Percentiles rank a stretch among this genome's conserved stretches.
phyloP scores from a whole-genome alignment of 495 filamentous ascomycete species.

The Cudoniella acicularis region DNA sequence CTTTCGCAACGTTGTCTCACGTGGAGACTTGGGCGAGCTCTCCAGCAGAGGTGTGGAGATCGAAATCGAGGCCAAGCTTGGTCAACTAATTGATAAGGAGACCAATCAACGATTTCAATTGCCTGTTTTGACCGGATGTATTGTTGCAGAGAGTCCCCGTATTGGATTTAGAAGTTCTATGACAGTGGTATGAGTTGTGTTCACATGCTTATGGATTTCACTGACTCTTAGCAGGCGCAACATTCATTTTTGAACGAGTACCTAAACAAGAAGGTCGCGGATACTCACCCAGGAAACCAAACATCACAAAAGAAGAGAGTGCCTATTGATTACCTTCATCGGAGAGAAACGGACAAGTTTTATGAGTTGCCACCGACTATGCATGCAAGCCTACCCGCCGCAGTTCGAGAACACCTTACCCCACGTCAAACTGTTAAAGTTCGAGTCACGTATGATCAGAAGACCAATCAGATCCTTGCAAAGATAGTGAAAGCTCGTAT shows the following conservation, averaged over 20 bases:
- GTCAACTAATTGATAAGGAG: slow-evolving; percentile 68
- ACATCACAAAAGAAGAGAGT: slow-evolving; percentile 45
- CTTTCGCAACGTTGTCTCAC: slow-evolving; percentile 60
- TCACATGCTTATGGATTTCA: background rate
- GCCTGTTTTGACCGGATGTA: slow-evolving; percentile 60
- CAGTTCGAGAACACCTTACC: slow-evolving; percentile 46
- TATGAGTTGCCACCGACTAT: slow-evolving; percentile 57
- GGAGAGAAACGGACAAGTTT: slow-evolving; percentile 76
- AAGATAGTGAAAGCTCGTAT: slow-evolving; percentile 87
- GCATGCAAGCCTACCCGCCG: slow-evolving; percentile 17
- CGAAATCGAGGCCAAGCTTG: slow-evolving; percentile 91
- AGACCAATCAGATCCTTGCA: slow-evolving; percentile 65
- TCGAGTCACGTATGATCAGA: slow-evolving; percentile 72
- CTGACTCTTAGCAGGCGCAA: slow-evolving; percentile 52
- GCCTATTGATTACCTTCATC: slow-evolving; percentile 73
- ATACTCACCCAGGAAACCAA: slow-evolving; percentile 45
- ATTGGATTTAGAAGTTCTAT: slow-evolving; percentile 74
- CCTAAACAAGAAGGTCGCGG: slow-evolving; percentile 64
- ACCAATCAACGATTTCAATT: slow-evolving; percentile 62
- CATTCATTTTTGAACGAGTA: slow-evolving; percentile 75
- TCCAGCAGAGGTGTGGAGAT: slow-evolving; percentile 60
- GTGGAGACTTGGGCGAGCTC: slow-evolving; percentile 51
- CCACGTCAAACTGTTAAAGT: slow-evolving; percentile 62
- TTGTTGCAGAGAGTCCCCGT: slow-evolving; percentile 51
- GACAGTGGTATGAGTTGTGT: slow-evolving; percentile 63